Conservation (phyloP, 2,329 filamentous ascomycete species). For the Fusarium tupiense region DNA sequence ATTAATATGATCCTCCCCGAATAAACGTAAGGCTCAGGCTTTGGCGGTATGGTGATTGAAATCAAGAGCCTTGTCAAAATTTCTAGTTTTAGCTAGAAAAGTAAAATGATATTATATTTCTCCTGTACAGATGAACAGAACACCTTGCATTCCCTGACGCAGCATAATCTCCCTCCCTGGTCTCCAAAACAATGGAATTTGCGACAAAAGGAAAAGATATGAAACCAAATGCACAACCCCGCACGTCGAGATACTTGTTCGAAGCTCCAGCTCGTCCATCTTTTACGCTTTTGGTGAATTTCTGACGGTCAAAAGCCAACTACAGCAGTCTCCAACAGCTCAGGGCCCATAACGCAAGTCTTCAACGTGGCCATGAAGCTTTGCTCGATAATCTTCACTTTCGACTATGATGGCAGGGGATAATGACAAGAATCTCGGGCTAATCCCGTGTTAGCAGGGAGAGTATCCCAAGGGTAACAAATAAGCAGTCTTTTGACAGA, state of each 20-base stretch:
- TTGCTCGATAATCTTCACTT: background rate
- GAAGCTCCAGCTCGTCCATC: accelerated
- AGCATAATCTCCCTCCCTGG: accelerated
- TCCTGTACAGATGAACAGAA: background rate
- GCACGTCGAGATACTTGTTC: accelerated
- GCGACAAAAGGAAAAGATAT: accelerated
- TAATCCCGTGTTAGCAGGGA: background rate
- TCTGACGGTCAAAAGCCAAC: background rate
- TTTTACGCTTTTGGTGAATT: background rate
- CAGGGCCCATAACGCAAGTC: background rate
- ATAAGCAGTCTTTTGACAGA: background rate
- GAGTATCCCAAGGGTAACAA: accelerated
- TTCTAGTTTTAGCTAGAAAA: background rate
- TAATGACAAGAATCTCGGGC: background rate
- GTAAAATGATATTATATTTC: background rate
- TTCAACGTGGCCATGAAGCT: background rate
- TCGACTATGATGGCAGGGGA: background rate
- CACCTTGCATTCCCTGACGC: accelerated
- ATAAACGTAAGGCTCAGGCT: background rate
- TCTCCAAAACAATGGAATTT: background rate
- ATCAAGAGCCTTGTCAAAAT: background rate
- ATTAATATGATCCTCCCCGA: background rate
- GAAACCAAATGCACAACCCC: accelerated
- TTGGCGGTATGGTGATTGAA: no score
- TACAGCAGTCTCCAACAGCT: background rate